phyloP scores from a whole-genome alignment of 2,329 filamentous ascomycete species.

The Gliomastix tumulicola region DNA sequence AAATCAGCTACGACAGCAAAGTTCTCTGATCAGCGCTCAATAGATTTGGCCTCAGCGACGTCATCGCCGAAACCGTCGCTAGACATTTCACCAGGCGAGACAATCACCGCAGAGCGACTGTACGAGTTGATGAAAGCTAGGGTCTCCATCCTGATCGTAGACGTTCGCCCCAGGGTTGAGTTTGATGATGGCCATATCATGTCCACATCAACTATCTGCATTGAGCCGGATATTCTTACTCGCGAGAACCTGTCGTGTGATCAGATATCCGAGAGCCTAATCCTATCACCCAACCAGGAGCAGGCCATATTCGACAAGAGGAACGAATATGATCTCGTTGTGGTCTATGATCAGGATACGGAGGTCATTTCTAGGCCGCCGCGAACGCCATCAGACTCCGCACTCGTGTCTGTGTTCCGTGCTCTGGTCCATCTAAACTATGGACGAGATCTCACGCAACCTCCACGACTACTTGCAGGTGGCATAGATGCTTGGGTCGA shows the following conservation, averaged over 20 bases:
- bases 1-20: no score
- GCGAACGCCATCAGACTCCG: conserved; percentile 33
- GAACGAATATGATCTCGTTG: conserved; percentile 75
- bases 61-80: conserved; percentile 10
- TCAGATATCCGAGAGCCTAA: conserved; percentile 59
- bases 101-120: conserved; percentile 63
- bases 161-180: conserved; percentile 71
- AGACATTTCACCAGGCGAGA: conserved; percentile 45
- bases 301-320: conserved; percentile 64
- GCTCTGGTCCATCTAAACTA: conserved; percentile 81
- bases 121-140: conserved; percentile 57
- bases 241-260: conserved; percentile 59
- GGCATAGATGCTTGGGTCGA: conserved; percentile 84
- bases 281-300: conserved; percentile 69
- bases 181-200: conserved; percentile 89
- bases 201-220: conserved; percentile 75
- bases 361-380: conserved; percentile 34
- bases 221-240: conserved; percentile 71
- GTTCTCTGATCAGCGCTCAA: no score
- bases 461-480: conserved; percentile 72
- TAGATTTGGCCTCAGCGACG: conserved; percentile 2
- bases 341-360: conserved; percentile 79
- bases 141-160: conserved; percentile 69
- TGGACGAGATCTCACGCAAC: conserved; percentile 63
- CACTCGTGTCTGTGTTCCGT: conserved; percentile 67